Base-by-base conservation (phyloP, 495 filamentous ascomycete genomes). In the Penicillium nucicola region DNA sequence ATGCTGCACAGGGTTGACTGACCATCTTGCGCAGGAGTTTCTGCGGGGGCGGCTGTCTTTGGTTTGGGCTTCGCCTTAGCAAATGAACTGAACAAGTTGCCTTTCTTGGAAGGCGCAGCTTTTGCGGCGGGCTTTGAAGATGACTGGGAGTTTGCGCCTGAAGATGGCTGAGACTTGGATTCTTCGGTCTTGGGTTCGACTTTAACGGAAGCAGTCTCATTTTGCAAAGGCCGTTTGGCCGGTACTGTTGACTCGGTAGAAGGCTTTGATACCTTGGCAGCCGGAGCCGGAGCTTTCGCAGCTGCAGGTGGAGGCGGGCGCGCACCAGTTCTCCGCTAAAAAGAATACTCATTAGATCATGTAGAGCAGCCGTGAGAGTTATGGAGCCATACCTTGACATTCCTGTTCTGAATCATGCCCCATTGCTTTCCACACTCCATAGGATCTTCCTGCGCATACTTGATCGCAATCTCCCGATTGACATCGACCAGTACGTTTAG, bases 31-130 rank as follows among this genome's bases (percentile, higher is more conserved):
- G 72, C 71, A 33, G 76, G 72, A 36, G 73, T 66, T 50, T 71
- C 61, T 30, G 70, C 65, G 5, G 72, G 66, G 8, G 75, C 72
- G 28, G 67, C 58, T 5, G 80, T 74, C 58, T 81, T 82, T n/a
- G 75, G 59, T 52, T 81, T 85, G 0, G 87, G 72, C 35, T 88
- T 89, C 3, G 86, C 78, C 60, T 89, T 95, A 6, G 89, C 87
- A 64, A 95, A 95, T 1, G 90, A 87, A 57, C 85, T 87, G 67
- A 93, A 90, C 20, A 96, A 81, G 48, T 80, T 83, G 13, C 81
- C 78, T 58, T 77, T 71, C 58, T 89, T 89, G 11, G 79, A 48
- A 2, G 78, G 56, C 13, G 75, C 65, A 33, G 70, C 52, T 51
- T 74, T 64, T 50, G 52, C 42, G 39, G 60, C 50, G 33, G 69